phyloP scores from a whole-genome alignment of 225 moss, liverwort and hornwort species.

The Physcomitrium patens region DNA sequence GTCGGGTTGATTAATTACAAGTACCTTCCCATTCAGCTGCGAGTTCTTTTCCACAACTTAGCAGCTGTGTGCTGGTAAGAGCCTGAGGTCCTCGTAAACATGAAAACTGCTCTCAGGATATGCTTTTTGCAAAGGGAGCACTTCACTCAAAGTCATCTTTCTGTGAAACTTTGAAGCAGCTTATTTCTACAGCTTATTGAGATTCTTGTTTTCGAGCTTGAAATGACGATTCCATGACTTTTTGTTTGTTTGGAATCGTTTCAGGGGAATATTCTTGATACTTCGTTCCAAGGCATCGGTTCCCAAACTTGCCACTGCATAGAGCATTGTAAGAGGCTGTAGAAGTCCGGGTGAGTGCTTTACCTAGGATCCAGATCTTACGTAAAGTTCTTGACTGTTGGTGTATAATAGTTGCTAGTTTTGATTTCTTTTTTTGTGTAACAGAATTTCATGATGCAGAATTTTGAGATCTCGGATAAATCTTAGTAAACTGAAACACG shows the following conservation, averaged over 20 bases:
- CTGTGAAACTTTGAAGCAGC: background rate
- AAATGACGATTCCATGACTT: conserved; percentile 4
- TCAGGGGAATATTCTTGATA: conserved; percentile 68
- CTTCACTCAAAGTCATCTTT: background rate
- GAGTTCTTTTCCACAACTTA: conserved; percentile 83
- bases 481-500: no score
- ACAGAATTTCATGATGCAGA: no score
- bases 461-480: no score
- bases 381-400: no score
- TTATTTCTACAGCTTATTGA: conserved; percentile 1
- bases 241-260: conserved; percentile 28
- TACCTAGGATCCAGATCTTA: no score
- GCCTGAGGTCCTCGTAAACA: background rate
- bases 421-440: no score
- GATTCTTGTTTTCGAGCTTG: background rate
- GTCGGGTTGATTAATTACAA: conserved; percentile 85
- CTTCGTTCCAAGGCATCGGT: conserved; percentile 50
- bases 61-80: conserved; percentile 94
- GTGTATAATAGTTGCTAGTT: no score
- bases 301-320: conserved; percentile 48
- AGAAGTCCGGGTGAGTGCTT: no score
- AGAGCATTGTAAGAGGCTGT: background rate
- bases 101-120: background rate
- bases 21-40: conserved; percentile 79
- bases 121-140: background rate